Percentiles rank a stretch among this genome's conserved stretches.
Evolutionary conservation across 179 eudicot genomes (phyloP).

Genomic region (Spinacia oleracea): DNA sequence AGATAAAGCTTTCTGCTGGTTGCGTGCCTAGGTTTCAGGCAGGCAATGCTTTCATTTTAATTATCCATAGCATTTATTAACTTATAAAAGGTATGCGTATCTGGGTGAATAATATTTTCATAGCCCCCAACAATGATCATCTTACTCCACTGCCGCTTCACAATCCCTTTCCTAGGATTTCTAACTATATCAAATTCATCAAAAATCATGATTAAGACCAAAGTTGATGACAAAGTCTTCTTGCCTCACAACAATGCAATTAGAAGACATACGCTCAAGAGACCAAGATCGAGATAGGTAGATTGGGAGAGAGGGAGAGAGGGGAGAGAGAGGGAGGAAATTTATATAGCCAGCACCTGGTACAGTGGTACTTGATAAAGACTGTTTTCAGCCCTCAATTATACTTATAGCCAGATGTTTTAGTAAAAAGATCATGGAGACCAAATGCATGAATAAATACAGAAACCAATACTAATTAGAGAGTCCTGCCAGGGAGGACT

Average conservation of each 20-base stretch:
- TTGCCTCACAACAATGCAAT: neutral
- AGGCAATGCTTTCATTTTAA: neutral
- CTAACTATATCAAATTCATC: neutral
- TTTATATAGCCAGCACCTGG: no score
- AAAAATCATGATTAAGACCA: neutral
- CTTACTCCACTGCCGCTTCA: neutral
- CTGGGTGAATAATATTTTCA: neutral
- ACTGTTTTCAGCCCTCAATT: neutral
- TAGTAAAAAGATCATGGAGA: neutral
- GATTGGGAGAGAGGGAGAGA: no score
- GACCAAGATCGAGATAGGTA: no score
- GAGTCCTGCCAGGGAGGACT: neutral
- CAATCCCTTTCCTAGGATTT: neutral
- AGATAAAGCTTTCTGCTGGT: neutral
- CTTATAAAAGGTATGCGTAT: neutral
- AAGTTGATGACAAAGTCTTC: neutral
- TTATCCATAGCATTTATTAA: no score
- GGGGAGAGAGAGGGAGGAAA: no score
- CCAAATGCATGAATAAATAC: neutral
- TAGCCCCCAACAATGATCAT: neutral
- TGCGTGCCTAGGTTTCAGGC: neutral
- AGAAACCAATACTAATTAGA: neutral
- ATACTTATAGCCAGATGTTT: neutral
- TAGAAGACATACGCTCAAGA: no score
- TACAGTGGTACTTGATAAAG: neutral